Base-by-base conservation (phyloP, 306 rosid species). In the Vigna angularis region DNA sequence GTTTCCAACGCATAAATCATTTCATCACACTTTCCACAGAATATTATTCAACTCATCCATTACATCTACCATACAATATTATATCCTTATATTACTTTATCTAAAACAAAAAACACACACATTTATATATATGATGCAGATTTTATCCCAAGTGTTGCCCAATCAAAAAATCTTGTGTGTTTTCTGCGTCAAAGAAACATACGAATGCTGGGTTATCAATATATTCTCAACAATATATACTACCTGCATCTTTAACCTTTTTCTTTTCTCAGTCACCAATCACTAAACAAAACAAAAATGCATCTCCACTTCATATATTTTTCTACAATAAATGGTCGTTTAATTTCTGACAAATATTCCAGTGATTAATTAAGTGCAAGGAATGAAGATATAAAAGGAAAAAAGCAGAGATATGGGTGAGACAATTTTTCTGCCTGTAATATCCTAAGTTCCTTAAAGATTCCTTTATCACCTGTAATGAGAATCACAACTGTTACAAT, bases 31-130 rank as follows among this genome's bases (percentile, higher is more conserved):
- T 58, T 66, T 20, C 5, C 10, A 73, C 42, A 79, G 88, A 89
- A 88, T 88, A 85, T 89, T 86, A 70, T 82, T 71, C 26, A 83
- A 78, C 70, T 83, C 82, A 81, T 80, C 87, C 80, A 80, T 82
- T 79, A 71, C 36, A 78, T 75, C 24, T 30, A 36, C 9, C 48
- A 66, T 18, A 53, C 74, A 52, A 66, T 75, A 18, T 66, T 66
- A 20, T 66, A 77, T 40, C 67, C 86, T 30, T 0, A 4, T 40
- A 1, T 82, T 40, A 47, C 76, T 86, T 79, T 79, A 72, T 66
- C 5, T 53, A 62, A 72, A 76, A 55, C n/a, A 83, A 83, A 77
- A 79, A 68, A 69, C 12, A 1, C 9, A 34, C 7, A 36, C 7
- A 6, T 36, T 6, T 9, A 79, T 77, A 83, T 83, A 86, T 86